phyloP scores from a whole-genome alignment of 768 basidiomycete genomes.

The Tricholomella constricta region DNA sequence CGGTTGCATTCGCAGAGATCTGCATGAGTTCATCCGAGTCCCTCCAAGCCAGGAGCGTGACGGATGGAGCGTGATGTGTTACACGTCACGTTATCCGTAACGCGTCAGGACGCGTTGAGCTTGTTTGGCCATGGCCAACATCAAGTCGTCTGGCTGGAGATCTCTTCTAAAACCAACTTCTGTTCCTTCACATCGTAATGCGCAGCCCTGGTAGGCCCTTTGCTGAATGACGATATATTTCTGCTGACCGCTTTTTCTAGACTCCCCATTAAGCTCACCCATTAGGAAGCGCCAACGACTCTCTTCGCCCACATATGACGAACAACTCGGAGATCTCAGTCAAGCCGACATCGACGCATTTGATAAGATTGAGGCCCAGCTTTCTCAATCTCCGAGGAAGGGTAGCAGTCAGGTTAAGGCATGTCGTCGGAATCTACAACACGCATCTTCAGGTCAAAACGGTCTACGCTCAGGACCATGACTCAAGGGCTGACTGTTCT shows the following conservation, averaged over 20 bases:
- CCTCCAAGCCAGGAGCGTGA: slow-evolving; percentile 2
- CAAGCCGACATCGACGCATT: slow-evolving; percentile 58
- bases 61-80: slow-evolving; percentile 10
- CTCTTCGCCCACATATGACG: slow-evolving; percentile 68
- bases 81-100: slow-evolving; percentile 18
- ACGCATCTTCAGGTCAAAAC: slow-evolving; percentile 6
- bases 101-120: slow-evolving; percentile 28
- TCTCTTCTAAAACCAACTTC: neutral
- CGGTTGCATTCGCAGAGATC: too few species aligned
- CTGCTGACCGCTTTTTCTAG: neutral
- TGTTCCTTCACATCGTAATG: neutral
- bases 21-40: neutral
- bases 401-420: slow-evolving; percentile 3
- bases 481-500: neutral
- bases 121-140: slow-evolving; percentile 2
- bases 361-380: slow-evolving; percentile 53
- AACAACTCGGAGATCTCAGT: slow-evolving; percentile 50
- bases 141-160: neutral
- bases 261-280: slow-evolving; percentile 41
- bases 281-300: slow-evolving; percentile 60
- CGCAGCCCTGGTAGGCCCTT: slow-evolving; percentile 8
- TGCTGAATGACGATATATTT: too few species aligned
- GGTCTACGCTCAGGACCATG: neutral
- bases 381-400: slow-evolving; percentile 13
- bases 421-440: neutral